phyloP scores from a whole-genome alignment of 768 basidiomycete species.

The Suillus variegatus region DNA sequence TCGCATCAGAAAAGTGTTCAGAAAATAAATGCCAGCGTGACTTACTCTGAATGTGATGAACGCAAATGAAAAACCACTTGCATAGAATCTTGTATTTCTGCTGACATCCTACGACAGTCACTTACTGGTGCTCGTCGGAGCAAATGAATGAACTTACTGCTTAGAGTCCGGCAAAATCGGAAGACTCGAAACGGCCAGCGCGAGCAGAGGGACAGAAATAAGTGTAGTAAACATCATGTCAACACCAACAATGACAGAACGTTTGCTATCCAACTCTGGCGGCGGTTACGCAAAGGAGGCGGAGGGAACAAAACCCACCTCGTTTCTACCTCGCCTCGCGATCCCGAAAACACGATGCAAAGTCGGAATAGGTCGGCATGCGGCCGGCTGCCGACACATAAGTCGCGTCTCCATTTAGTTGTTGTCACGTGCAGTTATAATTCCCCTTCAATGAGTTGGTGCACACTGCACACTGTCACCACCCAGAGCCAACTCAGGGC shows the following conservation, averaged over 20 bases:
- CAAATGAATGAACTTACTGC: constrained; percentile 29
- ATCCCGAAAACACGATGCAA: not conserved
- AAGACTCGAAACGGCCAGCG: constrained; percentile 46
- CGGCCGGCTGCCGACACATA: not conserved
- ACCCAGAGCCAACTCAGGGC: not conserved
- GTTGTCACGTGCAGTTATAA: constrained; percentile 1
- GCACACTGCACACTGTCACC: too few species aligned
- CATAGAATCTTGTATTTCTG: not conserved
- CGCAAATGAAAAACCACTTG: not conserved
- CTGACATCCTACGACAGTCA: not conserved
- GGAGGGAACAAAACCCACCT: not conserved
- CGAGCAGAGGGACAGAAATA: constrained; percentile 40
- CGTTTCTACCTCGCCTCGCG: not conserved
- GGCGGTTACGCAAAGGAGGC: not conserved
- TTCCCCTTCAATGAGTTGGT: not conserved
- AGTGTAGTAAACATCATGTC: constrained; percentile 41
- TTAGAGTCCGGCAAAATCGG: constrained; percentile 34
- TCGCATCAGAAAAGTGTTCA: not conserved
- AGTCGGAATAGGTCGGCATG: not conserved
- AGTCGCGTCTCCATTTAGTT: constrained; percentile 6
- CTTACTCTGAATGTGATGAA: not conserved
- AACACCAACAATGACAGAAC: not conserved
- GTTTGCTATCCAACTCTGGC: not conserved
- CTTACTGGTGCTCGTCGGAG: not conserved
- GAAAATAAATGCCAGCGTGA: not conserved